These are phyloP conservation scores for Tulasnella sp. DNA, from an alignment of 768 basidiomycete species.

Conservation along the genomic window DNA sequence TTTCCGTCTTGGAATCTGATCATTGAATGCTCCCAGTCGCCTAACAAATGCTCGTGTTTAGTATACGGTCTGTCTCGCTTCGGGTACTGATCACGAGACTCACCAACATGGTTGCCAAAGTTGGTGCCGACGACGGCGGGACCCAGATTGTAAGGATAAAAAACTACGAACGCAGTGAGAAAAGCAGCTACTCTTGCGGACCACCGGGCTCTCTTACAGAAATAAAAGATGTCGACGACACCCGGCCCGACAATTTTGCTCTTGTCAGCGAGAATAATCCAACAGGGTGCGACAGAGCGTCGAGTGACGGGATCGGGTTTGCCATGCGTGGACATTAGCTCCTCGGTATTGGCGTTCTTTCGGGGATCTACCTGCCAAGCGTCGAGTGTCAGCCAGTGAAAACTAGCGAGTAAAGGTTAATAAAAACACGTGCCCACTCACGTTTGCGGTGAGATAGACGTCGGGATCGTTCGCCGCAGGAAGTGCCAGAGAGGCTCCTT, in stretches of 20 bases:
- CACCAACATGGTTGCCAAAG: slow-evolving; percentile 19
- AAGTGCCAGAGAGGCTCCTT: background rate
- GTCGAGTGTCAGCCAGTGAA: background rate
- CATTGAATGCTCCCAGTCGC: slow-evolving; percentile 20
- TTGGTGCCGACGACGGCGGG: background rate
- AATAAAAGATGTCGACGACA: slow-evolving; percentile 17
- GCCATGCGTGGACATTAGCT: slow-evolving; percentile 7
- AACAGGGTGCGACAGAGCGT: background rate
- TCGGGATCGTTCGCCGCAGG: slow-evolving; percentile 9
- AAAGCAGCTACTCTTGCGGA: background rate
- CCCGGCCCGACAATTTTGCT: background rate
- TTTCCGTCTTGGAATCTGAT: slow-evolving; percentile 15
- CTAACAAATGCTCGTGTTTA: background rate
- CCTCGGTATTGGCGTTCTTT: background rate
- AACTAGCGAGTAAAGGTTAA: no score
- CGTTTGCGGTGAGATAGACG: background rate
- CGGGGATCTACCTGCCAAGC: slow-evolving; percentile 9
- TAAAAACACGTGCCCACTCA: no score
- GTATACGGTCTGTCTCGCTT: background rate
- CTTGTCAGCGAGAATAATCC: slow-evolving; percentile 16
- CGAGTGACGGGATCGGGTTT: slow-evolving; percentile 8
- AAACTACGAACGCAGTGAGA: background rate
- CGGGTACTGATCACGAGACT: background rate
- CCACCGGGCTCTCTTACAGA: slow-evolving; percentile 11
- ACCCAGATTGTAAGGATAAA: slow-evolving; percentile 20